Conservation (phyloP, 75 land plant species). For the Ceratopteris richardii region DNA sequence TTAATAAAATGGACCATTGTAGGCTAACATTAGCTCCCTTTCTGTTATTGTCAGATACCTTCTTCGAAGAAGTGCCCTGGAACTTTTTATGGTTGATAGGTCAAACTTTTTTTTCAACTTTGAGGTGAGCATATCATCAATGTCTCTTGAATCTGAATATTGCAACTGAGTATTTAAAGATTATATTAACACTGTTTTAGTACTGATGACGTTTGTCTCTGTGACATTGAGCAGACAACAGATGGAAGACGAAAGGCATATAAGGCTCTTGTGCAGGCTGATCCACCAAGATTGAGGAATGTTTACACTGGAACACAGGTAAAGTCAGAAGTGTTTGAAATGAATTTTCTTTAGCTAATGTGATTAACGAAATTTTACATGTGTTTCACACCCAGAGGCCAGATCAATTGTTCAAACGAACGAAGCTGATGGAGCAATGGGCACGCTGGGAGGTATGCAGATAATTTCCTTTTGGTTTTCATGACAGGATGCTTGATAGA, state of each 20-base stretch:
- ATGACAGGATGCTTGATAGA: too few species aligned
- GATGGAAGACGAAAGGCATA: conserved; percentile 68
- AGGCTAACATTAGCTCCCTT: too few species aligned
- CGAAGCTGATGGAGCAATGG: conserved; percentile 96
- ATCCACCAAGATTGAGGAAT: conserved; percentile 80
- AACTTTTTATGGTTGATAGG: conserved; percentile 90
- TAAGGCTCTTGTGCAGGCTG: conserved; percentile 82
- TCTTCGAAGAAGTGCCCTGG: conserved; percentile 88
- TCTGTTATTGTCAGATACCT: too few species aligned
- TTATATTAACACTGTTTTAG: too few species aligned
- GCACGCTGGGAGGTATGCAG: conserved; percentile 81
- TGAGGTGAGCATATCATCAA: conserved; percentile 65
- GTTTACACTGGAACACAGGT: conserved; percentile 97
- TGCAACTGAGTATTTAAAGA: too few species aligned
- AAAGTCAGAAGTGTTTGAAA: too few species aligned
- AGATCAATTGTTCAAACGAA: conserved; percentile 79
- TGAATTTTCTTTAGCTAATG: too few species aligned
- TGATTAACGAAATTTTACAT: too few species aligned
- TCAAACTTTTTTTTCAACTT: conserved; percentile 95
- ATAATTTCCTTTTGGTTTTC: too few species aligned
- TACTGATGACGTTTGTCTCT: too few species aligned
- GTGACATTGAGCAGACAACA: conserved; percentile 61
- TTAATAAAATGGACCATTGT: too few species aligned
- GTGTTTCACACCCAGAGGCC: conserved; percentile 76
- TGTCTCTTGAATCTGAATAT: too few species aligned